Percentiles rank a stretch among this genome's conserved stretches.
Evolutionary conservation across 225 moss, liverwort and hornwort species (phyloP).

Genomic region (Bryoerythrophyllum caledonicum): DNA sequence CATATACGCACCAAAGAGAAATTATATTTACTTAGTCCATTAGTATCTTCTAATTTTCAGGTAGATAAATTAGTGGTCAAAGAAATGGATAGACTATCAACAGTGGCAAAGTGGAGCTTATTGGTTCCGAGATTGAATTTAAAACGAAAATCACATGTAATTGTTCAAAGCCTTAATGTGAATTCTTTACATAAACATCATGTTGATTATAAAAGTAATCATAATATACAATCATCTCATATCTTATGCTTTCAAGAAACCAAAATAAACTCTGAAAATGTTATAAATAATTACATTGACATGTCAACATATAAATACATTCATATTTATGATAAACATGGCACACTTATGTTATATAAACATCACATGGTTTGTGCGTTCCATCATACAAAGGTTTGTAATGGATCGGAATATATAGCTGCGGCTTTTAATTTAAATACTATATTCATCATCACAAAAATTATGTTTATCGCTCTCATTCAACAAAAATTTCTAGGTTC

Average conservation of each 20-base stretch:
- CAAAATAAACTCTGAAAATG: no score
- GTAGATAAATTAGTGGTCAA: no score
- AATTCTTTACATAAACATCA: no score
- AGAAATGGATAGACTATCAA: not conserved
- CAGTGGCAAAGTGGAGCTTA: not conserved
- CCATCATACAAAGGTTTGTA: not conserved
- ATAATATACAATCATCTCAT: no score
- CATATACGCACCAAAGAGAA: not conserved
- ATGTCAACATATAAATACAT: not conserved
- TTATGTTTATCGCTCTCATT: not conserved
- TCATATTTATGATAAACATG: not conserved
- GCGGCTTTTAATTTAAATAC: not conserved
- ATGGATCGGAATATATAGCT: not conserved
- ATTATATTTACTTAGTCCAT: not conserved
- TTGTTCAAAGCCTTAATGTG: not conserved
- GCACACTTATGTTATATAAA: slow-evolving; percentile 3
- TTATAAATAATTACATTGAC: not conserved
- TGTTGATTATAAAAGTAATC: no score
- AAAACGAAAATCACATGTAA: not conserved
- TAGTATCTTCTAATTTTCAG: no score
- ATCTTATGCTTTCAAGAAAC: no score
- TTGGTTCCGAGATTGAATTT: not conserved
- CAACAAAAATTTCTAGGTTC: not conserved
- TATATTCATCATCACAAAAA: not conserved
- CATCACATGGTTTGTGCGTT: not conserved